Conservation (phyloP, 1,284 basidiomycete species). For the Irpex sp. region DNA sequence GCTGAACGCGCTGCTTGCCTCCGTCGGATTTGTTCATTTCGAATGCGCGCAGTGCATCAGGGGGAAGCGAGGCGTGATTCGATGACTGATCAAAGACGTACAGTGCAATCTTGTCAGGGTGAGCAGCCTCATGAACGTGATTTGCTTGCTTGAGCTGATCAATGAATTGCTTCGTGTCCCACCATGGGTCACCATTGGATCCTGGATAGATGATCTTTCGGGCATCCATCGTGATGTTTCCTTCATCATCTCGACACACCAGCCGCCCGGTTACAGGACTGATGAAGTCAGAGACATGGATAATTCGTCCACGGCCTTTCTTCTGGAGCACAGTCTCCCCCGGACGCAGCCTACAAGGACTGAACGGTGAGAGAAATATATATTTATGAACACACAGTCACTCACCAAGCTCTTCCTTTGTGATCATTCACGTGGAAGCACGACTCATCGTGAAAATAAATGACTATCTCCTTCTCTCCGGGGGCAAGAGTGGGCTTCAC, state of each 20-base stretch:
- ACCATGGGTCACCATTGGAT: too few relatives aligned
- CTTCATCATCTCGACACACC: slow-evolving; percentile 3
- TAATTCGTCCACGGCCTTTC: slow-evolving; percentile 27
- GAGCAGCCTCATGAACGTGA: slow-evolving; percentile 27
- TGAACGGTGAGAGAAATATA: too few relatives aligned
- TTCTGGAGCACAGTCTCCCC: slow-evolving; percentile 14
- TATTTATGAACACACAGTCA: too few relatives aligned
- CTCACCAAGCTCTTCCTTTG: slow-evolving; percentile 19
- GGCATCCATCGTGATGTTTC: slow-evolving; percentile 33
- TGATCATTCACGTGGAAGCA: slow-evolving; percentile 19
- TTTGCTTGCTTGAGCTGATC: slow-evolving; percentile 26
- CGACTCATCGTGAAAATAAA: slow-evolving; percentile 16
- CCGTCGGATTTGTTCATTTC: slow-evolving; percentile 22
- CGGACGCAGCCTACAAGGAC: too few relatives aligned
- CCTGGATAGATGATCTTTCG: slow-evolving; percentile 25
- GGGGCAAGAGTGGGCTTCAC: neutral
- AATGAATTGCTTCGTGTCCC: too few relatives aligned
- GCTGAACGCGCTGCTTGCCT: neutral
- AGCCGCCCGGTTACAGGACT: neutral
- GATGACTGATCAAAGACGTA: slow-evolving; percentile 35
- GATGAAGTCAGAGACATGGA: slow-evolving; percentile 37
- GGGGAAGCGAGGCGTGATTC: slow-evolving; percentile 29
- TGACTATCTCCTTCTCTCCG: neutral
- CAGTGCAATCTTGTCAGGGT: slow-evolving; percentile 19
- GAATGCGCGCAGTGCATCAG: slow-evolving; percentile 27